Percentiles rank a stretch among this genome's conserved stretches.
These are phyloP conservation scores for Citrullus mucosospermus DNA, from an alignment of 306 rosid species.

Conservation along the genomic window DNA sequence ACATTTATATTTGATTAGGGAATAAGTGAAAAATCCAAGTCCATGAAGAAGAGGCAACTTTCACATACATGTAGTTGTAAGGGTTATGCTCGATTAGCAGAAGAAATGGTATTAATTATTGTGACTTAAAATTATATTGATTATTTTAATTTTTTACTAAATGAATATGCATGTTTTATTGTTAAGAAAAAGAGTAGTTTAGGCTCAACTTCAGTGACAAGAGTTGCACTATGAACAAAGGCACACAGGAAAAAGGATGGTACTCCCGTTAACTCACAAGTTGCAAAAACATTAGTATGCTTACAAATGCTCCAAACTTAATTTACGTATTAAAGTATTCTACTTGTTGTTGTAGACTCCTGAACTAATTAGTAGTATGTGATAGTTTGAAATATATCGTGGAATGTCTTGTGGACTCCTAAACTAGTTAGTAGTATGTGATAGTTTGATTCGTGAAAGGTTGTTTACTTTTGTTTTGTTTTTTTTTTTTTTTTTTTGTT, in stretches of 20 bases:
- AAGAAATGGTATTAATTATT: neutral
- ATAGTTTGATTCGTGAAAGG: no score
- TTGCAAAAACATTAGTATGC: neutral
- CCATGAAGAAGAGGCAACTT: neutral
- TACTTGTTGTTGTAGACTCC: no score
- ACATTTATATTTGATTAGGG: neutral
- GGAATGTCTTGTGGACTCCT: no score
- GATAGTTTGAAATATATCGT: no score
- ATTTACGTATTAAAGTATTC: no score
- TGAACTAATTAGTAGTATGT: no score
- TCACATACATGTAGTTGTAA: neutral
- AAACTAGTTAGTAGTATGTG: no score
- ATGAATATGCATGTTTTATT: neutral
- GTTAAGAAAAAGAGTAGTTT: neutral
- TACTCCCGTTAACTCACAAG: neutral
- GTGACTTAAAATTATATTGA: neutral
- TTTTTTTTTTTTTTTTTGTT: no score
- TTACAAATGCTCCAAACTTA: neutral
- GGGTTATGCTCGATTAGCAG: neutral
- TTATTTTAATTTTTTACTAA: neutral
- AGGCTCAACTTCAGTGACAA: neutral
- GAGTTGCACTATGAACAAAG: neutral
- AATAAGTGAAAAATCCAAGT: neutral
- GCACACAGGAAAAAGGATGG: neutral
- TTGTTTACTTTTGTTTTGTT: no score